phyloP scores from a whole-genome alignment of 2,329 filamentous ascomycete genomes.

The Fusarium xylarioides region DNA sequence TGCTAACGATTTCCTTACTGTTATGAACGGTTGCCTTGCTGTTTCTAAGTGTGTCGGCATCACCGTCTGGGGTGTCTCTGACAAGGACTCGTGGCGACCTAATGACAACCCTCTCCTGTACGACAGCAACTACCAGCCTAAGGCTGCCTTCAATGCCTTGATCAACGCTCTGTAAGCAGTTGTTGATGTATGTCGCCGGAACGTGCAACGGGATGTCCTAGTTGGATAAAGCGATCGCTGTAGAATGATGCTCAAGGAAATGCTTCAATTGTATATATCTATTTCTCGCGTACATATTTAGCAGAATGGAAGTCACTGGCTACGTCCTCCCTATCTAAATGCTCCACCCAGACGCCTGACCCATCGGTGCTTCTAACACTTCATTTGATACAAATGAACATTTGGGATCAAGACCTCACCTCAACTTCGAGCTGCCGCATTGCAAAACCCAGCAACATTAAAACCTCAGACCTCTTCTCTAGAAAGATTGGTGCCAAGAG shows the following conservation, averaged over 20 bases:
- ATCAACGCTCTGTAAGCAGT: slow-evolving; percentile 9
- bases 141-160: slow-evolving; percentile 59
- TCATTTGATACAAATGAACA: background rate
- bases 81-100: slow-evolving; percentile 47
- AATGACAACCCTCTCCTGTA: slow-evolving; percentile 62
- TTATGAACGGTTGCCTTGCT: slow-evolving; percentile 66
- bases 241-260: background rate
- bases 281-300: background rate
- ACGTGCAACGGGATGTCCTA: fast-evolving
- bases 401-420: background rate
- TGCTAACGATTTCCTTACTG: slow-evolving; percentile 65
- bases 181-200: fast-evolving
- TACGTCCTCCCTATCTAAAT: background rate
- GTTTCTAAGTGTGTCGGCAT: slow-evolving; percentile 70
- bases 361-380: fast-evolving
- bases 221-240: too few relatives aligned
- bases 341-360: fast-evolving
- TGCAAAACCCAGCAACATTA: background rate
- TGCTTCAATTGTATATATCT: background rate
- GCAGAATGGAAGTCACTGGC: background rate
- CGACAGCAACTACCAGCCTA: slow-evolving; percentile 60
- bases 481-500: background rate
- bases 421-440: background rate
- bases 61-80: slow-evolving; percentile 68
- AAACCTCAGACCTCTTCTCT: background rate